Percentiles rank a stretch among this genome's conserved stretches.
Conservation (phyloP, 164 flowering plant species). For the Cinnamomum micranthum region DNA sequence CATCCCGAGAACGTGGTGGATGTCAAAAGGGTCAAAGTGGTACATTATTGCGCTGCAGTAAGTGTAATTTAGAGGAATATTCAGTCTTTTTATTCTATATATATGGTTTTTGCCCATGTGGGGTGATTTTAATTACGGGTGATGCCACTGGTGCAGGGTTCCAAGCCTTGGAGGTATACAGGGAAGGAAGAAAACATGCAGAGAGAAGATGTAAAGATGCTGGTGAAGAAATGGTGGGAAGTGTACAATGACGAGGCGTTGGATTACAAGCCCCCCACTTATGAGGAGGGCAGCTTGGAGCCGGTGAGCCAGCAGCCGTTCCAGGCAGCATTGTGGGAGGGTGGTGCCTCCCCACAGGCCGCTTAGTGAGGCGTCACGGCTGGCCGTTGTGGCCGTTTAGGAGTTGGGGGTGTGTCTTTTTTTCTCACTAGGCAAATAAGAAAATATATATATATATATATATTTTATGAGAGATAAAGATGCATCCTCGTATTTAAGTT, state of each 20-base stretch:
- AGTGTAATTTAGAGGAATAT: slow-evolving; percentile 6
- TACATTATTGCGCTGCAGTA: slow-evolving; percentile 62
- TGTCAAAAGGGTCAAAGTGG: slow-evolving; percentile 45
- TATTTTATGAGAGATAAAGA: too few species aligned
- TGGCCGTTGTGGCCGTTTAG: not conserved
- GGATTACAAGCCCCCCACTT: slow-evolving; percentile 28
- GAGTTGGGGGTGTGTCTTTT: too few species aligned
- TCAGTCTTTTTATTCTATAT: not conserved
- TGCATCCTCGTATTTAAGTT: too few species aligned
- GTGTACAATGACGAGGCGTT: slow-evolving; percentile 56
- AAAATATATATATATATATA: too few species aligned
- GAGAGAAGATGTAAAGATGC: slow-evolving; percentile 63
- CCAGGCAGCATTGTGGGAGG: slow-evolving; percentile 36
- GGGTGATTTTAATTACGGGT: not conserved
- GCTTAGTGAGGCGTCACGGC: slow-evolving; percentile 18
- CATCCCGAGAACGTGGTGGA: slow-evolving; percentile 45
- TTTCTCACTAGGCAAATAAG: too few species aligned
- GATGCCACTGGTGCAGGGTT: slow-evolving; percentile 32
- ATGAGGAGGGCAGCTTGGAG: not conserved
- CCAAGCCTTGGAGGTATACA: slow-evolving; percentile 85
- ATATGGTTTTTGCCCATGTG: not conserved
- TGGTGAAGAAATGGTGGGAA: slow-evolving; percentile 75
- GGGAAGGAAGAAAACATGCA: slow-evolving; percentile 82
- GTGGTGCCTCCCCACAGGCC: slow-evolving; percentile 32
- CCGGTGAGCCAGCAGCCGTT: slow-evolving; percentile 14